Percentiles rank a stretch among this genome's conserved stretches.
Evolutionary conservation across 2,329 filamentous ascomycete species (phyloP).

Genomic region (Penicillium sp.): DNA sequence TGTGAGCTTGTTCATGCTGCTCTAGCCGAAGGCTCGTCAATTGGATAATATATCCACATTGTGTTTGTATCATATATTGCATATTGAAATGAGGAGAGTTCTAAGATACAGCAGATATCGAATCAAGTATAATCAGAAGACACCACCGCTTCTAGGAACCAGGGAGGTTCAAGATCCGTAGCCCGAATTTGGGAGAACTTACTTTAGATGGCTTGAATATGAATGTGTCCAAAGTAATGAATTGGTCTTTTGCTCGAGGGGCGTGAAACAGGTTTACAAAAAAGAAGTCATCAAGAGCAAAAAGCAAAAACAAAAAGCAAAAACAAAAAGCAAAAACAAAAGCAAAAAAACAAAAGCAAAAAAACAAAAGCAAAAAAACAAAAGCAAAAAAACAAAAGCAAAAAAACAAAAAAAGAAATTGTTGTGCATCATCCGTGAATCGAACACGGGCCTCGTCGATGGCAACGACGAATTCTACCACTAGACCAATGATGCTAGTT

Average conservation of each 20-base stretch:
- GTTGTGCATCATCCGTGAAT: conserved; percentile 47
- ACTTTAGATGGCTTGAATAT: too few species aligned
- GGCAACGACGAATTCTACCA: conserved; percentile 42
- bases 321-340: not conserved
- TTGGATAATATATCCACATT: not conserved
- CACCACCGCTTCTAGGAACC: not conserved
- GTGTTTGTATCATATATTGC: not conserved
- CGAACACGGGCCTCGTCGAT: conserved; percentile 50
- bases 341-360: not conserved
- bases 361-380: not conserved
- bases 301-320: not conserved
- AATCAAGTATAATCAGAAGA: not conserved
- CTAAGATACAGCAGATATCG: not conserved
- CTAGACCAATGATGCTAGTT: conserved; percentile 44
- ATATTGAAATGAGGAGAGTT: too few species aligned
- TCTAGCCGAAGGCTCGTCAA: not conserved
- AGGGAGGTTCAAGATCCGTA: not conserved
- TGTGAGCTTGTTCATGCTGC: not conserved
- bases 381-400: not conserved
- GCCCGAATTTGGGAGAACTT: too few species aligned
- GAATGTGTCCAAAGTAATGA: too few species aligned
- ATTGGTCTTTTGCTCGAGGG: not conserved
- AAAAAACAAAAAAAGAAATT: conserved; percentile 12
- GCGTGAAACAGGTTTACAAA: not conserved
- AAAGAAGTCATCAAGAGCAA: not conserved